Percentiles rank a stretch among this genome's conserved stretches.
These are phyloP conservation scores for Wickerhamomyces chambardii DNA, from an alignment of 805 yeast species.

Conservation along the genomic window DNA sequence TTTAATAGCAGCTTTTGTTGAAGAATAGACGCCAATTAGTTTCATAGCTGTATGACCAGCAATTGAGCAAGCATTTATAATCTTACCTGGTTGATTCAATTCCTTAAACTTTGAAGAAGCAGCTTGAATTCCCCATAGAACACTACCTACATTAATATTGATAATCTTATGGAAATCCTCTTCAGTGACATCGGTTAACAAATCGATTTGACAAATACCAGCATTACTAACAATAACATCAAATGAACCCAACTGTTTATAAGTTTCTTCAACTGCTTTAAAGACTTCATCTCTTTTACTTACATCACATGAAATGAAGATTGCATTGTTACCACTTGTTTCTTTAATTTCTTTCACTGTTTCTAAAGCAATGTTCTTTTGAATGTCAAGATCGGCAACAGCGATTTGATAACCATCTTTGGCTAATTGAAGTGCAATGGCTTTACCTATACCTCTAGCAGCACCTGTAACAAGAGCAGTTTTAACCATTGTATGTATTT, in stretches of 20 bases:
- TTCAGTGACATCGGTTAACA: constrained; percentile 18
- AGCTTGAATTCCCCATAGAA: constrained; percentile 24
- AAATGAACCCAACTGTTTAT: constrained; percentile 21
- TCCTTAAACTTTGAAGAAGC: constrained; percentile 20
- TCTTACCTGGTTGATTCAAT: constrained; percentile 23
- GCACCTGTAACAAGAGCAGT: constrained; percentile 81
- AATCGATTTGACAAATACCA: constrained; percentile 21
- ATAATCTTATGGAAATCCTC: constrained; percentile 17
- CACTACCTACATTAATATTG: constrained; percentile 22
- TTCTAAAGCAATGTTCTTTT: constrained; percentile 13
- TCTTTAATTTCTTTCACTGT: constrained; percentile 14
- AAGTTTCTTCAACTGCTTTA: constrained; percentile 19
- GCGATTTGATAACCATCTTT: constrained; percentile 46
- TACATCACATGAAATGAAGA: constrained; percentile 19
- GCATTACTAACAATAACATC: constrained; percentile 29
- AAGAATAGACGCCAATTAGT: constrained; percentile 22
- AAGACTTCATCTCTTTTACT: constrained; percentile 15
- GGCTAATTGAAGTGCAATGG: constrained; percentile 73
- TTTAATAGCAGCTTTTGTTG: constrained; percentile 28
- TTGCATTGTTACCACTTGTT: constrained; percentile 9
- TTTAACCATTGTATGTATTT: background rate
- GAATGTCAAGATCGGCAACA: constrained; percentile 17
- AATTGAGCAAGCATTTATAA: constrained; percentile 28
- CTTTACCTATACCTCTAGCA: constrained; percentile 85
- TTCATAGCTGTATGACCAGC: constrained; percentile 24